phyloP scores from a whole-genome alignment of 192 early-diverging fungal species.

The Coemansia sp. region DNA sequence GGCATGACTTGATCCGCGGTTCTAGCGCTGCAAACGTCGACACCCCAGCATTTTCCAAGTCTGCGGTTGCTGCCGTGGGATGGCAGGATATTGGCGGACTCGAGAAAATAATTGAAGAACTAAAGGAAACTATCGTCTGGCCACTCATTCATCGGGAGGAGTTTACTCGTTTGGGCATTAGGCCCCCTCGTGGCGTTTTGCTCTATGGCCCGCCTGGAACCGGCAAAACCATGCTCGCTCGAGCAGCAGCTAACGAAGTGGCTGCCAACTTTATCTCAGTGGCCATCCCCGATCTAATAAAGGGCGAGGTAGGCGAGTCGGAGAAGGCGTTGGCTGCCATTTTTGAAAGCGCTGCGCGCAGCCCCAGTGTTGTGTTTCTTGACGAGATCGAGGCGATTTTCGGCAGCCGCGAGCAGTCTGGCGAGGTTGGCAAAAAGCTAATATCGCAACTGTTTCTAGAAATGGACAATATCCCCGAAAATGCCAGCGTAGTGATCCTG shows the following conservation, averaged over 20 bases:
- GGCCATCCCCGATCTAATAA: constrained; percentile 75
- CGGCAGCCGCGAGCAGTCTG: constrained; percentile 61
- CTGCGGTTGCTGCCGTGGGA: constrained; percentile 21
- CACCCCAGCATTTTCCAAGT: neutral
- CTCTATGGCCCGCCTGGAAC: constrained; percentile 87
- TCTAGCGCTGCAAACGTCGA: neutral
- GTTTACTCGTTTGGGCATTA: constrained; percentile 66
- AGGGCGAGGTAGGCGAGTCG: constrained; percentile 88
- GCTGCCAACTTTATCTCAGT: constrained; percentile 77
- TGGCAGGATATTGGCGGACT: constrained; percentile 86
- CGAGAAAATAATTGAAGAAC: constrained; percentile 58
- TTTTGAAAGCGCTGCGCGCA: constrained; percentile 67
- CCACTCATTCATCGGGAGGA: constrained; percentile 60
- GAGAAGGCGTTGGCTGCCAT: constrained; percentile 80
- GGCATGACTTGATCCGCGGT: neutral
- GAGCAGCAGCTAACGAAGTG: constrained; percentile 76
- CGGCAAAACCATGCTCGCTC: constrained; percentile 87
- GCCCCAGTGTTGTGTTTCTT: constrained; percentile 84
- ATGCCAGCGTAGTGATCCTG: constrained; percentile 66
- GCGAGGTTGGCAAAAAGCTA: constrained; percentile 68
- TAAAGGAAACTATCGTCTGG: constrained; percentile 80
- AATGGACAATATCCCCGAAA: constrained; percentile 60
- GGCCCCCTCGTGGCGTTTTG: constrained; percentile 74
- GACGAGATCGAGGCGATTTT: constrained; percentile 94
- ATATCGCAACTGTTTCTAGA: constrained; percentile 76